Evolutionary conservation across 306 rosid species (phyloP).

Genomic region (Hippophae gyantsensis): DNA sequence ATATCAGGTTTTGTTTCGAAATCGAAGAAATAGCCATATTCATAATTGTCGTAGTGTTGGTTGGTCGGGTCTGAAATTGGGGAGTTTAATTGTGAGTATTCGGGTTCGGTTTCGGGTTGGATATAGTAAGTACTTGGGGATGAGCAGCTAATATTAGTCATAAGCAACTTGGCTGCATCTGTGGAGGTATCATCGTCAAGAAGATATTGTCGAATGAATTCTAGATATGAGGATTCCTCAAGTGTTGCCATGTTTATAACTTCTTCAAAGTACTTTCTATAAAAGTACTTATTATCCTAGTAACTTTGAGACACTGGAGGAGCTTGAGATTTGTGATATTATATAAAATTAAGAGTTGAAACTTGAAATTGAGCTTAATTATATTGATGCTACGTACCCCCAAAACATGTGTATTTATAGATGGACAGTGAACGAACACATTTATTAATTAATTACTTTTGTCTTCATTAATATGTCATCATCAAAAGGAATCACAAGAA

Average conservation of each 20-base stretch:
- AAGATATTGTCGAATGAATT: conserved; percentile 31
- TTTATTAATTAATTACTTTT: too few species aligned
- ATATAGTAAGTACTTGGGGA: not conserved
- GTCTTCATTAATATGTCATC: too few species aligned
- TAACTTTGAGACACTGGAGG: too few species aligned
- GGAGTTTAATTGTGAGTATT: not conserved
- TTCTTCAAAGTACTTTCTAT: not conserved
- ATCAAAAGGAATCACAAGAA: too few species aligned
- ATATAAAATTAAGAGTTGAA: too few species aligned
- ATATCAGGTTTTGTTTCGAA: conserved; percentile 20
- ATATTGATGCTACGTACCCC: too few species aligned
- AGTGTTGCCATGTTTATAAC: conserved; percentile 8
- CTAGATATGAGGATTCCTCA: conserved; percentile 23
- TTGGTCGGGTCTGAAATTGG: conserved; percentile 10
- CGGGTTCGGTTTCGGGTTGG: conserved; percentile 34
- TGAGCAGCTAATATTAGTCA: not conserved
- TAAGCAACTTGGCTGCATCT: conserved; percentile 9
- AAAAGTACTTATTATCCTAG: too few species aligned
- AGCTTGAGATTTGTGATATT: too few species aligned
- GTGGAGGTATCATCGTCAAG: conserved; percentile 24
- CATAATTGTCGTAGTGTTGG: conserved; percentile 8
- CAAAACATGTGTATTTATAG: too few species aligned
- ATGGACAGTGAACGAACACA: too few species aligned
- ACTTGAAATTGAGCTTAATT: too few species aligned
- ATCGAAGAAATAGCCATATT: not conserved